Conservation (phyloP, 805 yeast species). For the Candida ulmi region DNA sequence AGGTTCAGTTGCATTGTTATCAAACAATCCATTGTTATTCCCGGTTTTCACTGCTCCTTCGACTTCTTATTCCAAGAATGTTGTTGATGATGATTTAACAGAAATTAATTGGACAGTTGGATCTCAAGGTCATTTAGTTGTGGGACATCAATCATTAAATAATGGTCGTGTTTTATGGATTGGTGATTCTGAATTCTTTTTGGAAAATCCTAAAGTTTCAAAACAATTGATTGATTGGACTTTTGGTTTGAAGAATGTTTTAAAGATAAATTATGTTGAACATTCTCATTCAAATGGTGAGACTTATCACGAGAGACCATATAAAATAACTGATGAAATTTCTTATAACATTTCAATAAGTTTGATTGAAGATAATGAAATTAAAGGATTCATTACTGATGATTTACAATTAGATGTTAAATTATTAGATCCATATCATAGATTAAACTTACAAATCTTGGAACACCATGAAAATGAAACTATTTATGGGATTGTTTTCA, state of each 20-base stretch:
- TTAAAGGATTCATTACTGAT: slow-evolving; percentile 27
- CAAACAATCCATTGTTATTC: slow-evolving; percentile 61
- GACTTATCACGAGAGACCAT: slow-evolving; percentile 39
- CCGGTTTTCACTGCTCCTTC: slow-evolving; percentile 66
- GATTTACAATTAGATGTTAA: slow-evolving; percentile 78
- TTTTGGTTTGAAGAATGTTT: slow-evolving; percentile 60
- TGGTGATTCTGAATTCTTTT: slow-evolving; percentile 55
- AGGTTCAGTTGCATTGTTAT: slow-evolving; percentile 66
- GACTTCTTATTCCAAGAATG: slow-evolving; percentile 53
- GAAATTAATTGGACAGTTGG: slow-evolving; percentile 72
- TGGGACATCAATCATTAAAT: slow-evolving; percentile 71
- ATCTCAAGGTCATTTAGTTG: slow-evolving; percentile 68
- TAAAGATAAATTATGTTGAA: slow-evolving; percentile 46
- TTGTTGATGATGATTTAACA: slow-evolving; percentile 38
- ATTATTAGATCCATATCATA: slow-evolving; percentile 93
- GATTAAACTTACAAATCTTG: slow-evolving; percentile 53
- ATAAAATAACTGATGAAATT: slow-evolving; percentile 73
- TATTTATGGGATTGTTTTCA: slow-evolving; percentile 50
- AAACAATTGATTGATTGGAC: slow-evolving; percentile 60
- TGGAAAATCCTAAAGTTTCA: slow-evolving; percentile 39
- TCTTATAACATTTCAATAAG: slow-evolving; percentile 35
- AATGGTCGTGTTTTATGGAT: slow-evolving; percentile 80
- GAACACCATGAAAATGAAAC: slow-evolving; percentile 29
- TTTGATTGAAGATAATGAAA: background rate
- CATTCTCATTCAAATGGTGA: slow-evolving; percentile 47